phyloP scores from a whole-genome alignment of 495 filamentous ascomycete genomes.

The Beverwykella pulmonaria region DNA sequence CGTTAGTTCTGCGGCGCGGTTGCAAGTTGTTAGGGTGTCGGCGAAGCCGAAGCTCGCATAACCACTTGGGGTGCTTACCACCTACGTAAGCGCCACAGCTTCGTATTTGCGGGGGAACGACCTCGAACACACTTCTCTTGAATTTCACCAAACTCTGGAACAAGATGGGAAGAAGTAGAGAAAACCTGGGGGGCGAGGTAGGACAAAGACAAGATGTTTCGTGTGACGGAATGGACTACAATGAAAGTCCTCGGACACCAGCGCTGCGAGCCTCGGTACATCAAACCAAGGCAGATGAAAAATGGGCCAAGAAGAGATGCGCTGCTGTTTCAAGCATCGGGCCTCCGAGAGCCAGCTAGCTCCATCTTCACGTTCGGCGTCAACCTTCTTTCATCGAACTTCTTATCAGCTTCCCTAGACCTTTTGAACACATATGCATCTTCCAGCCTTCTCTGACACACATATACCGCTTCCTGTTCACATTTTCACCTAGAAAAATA shows the following conservation, averaged over 20 bases:
- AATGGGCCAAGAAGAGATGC: conserved; percentile 4
- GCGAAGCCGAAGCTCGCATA: conserved; percentile 15
- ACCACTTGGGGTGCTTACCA: neutral
- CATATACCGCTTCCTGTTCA: too few species aligned
- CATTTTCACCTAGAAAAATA: too few species aligned
- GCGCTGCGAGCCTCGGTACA: neutral
- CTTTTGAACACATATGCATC: neutral
- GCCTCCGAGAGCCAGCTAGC: neutral
- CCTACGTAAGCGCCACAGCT: neutral
- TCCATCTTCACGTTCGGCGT: neutral
- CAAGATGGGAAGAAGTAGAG: neutral
- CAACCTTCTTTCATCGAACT: neutral
- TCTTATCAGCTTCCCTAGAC: too few species aligned
- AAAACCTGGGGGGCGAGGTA: neutral
- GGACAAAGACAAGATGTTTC: neutral
- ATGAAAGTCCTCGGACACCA: neutral
- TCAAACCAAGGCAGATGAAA: conserved; percentile 2
- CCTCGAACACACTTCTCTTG: neutral
- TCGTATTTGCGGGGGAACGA: neutral
- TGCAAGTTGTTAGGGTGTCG: neutral
- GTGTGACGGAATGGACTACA: neutral
- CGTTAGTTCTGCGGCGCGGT: neutral
- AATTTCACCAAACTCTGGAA: neutral
- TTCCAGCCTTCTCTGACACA: too few species aligned
- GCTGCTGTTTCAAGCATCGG: neutral